phyloP scores from a whole-genome alignment of 2,329 filamentous ascomycete genomes.

The Cercospora canescens region DNA sequence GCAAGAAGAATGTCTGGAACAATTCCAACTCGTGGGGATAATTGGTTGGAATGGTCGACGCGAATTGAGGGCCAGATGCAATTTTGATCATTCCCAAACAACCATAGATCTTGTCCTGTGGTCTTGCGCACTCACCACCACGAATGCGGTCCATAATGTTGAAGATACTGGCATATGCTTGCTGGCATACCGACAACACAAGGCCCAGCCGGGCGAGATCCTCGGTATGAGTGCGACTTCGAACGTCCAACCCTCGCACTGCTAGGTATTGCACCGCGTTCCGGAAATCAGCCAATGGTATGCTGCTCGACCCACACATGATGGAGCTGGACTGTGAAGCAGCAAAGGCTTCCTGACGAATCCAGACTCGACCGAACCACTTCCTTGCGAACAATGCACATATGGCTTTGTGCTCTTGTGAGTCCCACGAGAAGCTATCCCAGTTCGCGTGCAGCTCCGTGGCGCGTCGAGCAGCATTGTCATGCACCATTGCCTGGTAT shows the following conservation, averaged over 20 bases:
- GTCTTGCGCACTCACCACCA: neutral
- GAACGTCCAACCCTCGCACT: conserved; percentile 7
- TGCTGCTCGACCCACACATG: neutral
- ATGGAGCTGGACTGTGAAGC: neutral
- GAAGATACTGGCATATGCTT: neutral
- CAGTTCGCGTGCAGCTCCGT: neutral
- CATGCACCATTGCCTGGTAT: neutral
- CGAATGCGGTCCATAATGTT: conserved; percentile 5
- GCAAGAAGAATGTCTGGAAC: conserved; percentile 10
- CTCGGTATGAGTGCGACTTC: neutral
- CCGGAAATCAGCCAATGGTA: neutral
- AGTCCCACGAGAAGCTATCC: neutral
- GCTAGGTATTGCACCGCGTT: conserved; percentile 9
- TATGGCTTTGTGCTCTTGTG: neutral
- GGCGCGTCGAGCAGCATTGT: neutral
- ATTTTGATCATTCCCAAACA: conserved; percentile 14
- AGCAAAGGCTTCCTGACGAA: neutral
- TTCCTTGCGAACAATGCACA: neutral
- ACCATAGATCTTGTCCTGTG: conserved; percentile 16
- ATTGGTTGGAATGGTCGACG: conserved; percentile 2
- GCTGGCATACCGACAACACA: conserved; percentile 4
- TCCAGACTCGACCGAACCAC: neutral
- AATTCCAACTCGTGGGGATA: neutral
- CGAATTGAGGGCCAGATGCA: neutral
- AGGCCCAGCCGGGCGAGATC: neutral